Evolutionary conservation across 1,139 yeast species (phyloP), one percentile per base, ranked within the genome.

Genomic region (Kluyveromyces sp.): DNA sequence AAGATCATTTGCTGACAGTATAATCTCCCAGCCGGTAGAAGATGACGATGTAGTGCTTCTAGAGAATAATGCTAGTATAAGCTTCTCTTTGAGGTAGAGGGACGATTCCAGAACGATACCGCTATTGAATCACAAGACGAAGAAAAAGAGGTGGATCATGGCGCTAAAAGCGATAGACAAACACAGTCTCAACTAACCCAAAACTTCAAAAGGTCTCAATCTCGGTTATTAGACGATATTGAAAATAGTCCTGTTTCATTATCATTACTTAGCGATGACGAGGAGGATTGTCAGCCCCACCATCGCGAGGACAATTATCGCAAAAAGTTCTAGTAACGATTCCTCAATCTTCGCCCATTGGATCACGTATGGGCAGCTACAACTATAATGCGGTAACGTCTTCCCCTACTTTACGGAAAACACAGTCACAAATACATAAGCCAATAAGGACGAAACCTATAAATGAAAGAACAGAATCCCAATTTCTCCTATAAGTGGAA

Each of bases 51-150:
- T 41, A 15, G 43, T 41, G 7, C 31, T 41, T 7, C 21, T 41
- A 6, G 37, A 41, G 8, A 27, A 41, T 21, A 34, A 15, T 34
- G 43, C n/a, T 25, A 34, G 43, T 8, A n/a, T 41, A 3, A 35
- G 21, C n/a, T 35, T 37, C 15, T 45, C 48, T 25, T 45, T n/a
- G 48, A 45, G 26, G 37, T 45, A 8, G 39, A 41, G 8, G 48
- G 42, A 27, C 25, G 37, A 7, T 45, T 45, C 37, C 48, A 45
- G 28, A 32, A 41, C 25, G 48, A 45, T 34, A 44, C 46, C 4
- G 21, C 38, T 7, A 34, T 44, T 4, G 34, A 31, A 34, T 29
- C 43, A 3, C 21, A 34, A 27, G 28, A 21, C 3, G 37, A 29
- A 15, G 28, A 15, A 32, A 34, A 21, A 32, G 35, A 30, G 27